phyloP scores from a whole-genome alignment of 2,329 filamentous ascomycete genomes.

The Cladosporium sp. region DNA sequence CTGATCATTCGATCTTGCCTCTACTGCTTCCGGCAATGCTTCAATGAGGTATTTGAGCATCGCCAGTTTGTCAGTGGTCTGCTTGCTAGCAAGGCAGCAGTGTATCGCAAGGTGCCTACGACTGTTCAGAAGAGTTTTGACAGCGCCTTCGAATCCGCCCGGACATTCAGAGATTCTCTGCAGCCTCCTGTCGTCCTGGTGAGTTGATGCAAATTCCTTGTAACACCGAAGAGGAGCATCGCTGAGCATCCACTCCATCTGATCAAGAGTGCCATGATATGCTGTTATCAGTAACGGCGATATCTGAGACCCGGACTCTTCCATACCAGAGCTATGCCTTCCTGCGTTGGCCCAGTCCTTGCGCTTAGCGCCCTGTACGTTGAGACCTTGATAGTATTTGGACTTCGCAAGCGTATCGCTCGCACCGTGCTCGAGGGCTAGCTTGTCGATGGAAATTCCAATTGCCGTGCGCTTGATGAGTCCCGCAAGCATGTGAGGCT shows the following conservation, averaged over 20 bases:
- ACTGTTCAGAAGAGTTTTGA: constrained; percentile 59
- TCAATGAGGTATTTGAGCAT: constrained; percentile 65
- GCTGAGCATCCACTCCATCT: constrained; percentile 72
- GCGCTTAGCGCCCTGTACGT: constrained; percentile 70
- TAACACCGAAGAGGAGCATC: constrained; percentile 67
- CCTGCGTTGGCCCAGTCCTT: constrained; percentile 69
- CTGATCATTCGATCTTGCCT: constrained; percentile 54
- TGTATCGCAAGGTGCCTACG: constrained; percentile 61
- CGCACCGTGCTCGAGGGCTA: constrained; percentile 63
- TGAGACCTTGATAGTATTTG: constrained; percentile 71
- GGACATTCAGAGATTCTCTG: constrained; percentile 56
- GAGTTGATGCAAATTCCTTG: constrained; percentile 60
- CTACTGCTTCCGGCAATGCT: constrained; percentile 57
- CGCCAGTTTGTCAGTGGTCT: constrained; percentile 42
- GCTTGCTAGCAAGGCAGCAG: constrained; percentile 51
- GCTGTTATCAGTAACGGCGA: constrained; percentile 62
- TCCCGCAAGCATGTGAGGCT: constrained; percentile 55
- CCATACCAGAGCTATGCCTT: constrained; percentile 33
- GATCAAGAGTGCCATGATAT: constrained; percentile 55
- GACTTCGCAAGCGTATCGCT: constrained; percentile 56
- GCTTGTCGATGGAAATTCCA: constrained; percentile 63
- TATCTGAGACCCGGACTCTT: constrained; percentile 31
- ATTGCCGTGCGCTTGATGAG: constrained; percentile 64
- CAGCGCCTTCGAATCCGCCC: constrained; percentile 60
- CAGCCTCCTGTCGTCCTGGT: constrained; percentile 59